Percentiles rank a stretch among this genome's conserved stretches.
Evolutionary conservation across 2,329 filamentous ascomycete species (phyloP).

Genomic region (Paecilomyces formosus): DNA sequence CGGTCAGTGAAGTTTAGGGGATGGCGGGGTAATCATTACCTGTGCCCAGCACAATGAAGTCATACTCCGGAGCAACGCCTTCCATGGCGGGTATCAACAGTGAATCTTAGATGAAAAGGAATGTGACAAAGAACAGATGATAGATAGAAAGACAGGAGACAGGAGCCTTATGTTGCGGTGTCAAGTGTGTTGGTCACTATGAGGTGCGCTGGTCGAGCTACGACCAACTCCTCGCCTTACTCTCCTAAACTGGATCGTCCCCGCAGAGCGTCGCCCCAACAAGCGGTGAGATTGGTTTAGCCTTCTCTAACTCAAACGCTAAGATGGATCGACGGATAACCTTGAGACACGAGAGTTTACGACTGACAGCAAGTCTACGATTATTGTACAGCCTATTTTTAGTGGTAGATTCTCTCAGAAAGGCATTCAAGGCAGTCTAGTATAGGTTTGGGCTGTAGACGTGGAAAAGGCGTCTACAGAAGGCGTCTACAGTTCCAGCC

Average conservation of each 20-base stretch:
- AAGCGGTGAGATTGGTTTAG: constrained; percentile 2
- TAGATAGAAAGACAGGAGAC: constrained; percentile 12
- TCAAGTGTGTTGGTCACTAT: constrained; percentile 16
- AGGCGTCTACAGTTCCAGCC: not conserved
- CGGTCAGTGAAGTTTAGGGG: constrained; percentile 14
- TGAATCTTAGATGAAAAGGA: constrained; percentile 6
- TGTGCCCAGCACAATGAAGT: constrained; percentile 97
- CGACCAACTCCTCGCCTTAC: not conserved
- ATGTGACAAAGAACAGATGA: constrained; percentile 8
- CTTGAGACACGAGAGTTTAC: not conserved
- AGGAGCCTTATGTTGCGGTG: constrained; percentile 6
- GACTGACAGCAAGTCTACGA: not conserved
- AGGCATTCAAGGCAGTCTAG: not conserved
- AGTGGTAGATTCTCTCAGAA: not conserved
- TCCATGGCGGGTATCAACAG: constrained; percentile 60
- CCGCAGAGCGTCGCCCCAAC: constrained; percentile 3
- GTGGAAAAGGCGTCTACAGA: not conserved
- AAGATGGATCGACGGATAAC: not conserved
- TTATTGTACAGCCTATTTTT: not conserved
- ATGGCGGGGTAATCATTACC: constrained; percentile 53
- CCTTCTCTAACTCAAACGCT: not conserved
- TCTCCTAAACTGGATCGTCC: not conserved
- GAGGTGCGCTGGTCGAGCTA: constrained; percentile 17
- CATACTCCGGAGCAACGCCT: constrained; percentile 96
- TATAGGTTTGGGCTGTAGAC: not conserved